Evolutionary conservation across 345 rosid genomes (phyloP), one percentile per base, ranked within the genome.

Genomic region (Mallotus nudiflorus): DNA sequence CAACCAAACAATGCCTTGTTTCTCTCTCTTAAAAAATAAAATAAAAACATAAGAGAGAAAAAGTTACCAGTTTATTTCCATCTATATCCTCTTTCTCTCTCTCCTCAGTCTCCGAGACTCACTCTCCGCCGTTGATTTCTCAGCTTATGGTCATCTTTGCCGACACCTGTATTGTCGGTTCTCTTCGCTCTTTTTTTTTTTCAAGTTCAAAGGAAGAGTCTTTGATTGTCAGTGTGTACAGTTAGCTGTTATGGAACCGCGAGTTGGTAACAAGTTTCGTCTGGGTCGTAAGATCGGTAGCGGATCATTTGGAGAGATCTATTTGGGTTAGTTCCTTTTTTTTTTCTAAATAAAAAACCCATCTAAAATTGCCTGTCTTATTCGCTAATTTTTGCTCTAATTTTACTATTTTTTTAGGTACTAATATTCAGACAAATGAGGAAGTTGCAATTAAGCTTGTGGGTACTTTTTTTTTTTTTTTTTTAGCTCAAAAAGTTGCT

Each of bases 301-400:
- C 78, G 99, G 99, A 77, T 95, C 99, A 39, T 95, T 95, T 63
- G 99, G 99, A 66, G 98, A 95, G 91, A 95, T 95, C 91, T 89
- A 92, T 81, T 89, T 90, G 56, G 99, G 99, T 92, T 76, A 31
- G 82, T 78, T 50, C 5, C 39, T 10, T 67, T 54, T 16, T 28
- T 64, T 57, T 65, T 20, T 39, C 28, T 10, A 5, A 0, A n/a
- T n/a, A n/a, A n/a, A n/a, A n/a, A n/a, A n/a, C n/a, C n/a, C n/a
- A n/a, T n/a, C n/a, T n/a, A n/a, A n/a, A n/a, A n/a, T n/a, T n/a
- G n/a, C n/a, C n/a, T n/a, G n/a, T n/a, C 11, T 29, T 51, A 24
- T 68, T 39, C 33, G 11, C 9, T 52, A 19, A 51, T 22, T 44
- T 53, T 75, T 25, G 49, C 69, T 9, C 11, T 66, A 14, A 2